Percentiles rank a stretch among this genome's conserved stretches.
These are phyloP conservation scores for Coleophoma eucalyptorum DNA, from an alignment of 2,329 filamentous ascomycete species.

Conservation along the genomic window DNA sequence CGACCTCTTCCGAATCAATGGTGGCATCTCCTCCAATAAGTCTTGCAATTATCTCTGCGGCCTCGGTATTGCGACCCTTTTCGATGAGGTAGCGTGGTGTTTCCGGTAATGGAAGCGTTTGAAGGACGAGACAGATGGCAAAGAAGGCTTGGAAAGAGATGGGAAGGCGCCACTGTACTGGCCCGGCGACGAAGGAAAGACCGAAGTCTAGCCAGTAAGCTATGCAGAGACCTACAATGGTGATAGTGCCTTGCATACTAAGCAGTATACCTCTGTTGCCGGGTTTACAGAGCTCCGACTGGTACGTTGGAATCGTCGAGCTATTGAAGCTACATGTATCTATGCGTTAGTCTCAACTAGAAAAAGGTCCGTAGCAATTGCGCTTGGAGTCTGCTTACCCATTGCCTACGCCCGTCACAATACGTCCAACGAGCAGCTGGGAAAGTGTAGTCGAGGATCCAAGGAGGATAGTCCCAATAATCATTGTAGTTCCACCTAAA, in stretches of 20 bases:
- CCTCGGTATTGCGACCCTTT: slow-evolving; percentile 28
- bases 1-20: slow-evolving; percentile 16
- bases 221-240: slow-evolving; percentile 41
- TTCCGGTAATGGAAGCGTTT: slow-evolving; percentile 32
- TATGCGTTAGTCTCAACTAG: too few species aligned
- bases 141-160: slow-evolving; percentile 37
- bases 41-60: slow-evolving; percentile 21
- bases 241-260: slow-evolving; percentile 39
- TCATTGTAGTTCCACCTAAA: slow-evolving; percentile 35
- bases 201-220: slow-evolving; percentile 38
- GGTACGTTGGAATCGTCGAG: slow-evolving; percentile 32
- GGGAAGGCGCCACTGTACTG: slow-evolving; percentile 38
- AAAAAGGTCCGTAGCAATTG: too few species aligned
- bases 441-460: slow-evolving; percentile 32
- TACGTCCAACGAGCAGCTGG: slow-evolving; percentile 41
- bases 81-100: slow-evolving; percentile 32
- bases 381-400: not conserved
- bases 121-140: slow-evolving; percentile 31
- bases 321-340: slow-evolving; percentile 28
- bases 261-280: slow-evolving; percentile 40
- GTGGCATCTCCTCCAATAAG: slow-evolving; percentile 16
- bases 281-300: slow-evolving; percentile 16
- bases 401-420: slow-evolving; percentile 40
- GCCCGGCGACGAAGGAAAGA: slow-evolving; percentile 27
- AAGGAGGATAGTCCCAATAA: slow-evolving; percentile 38